Evolutionary conservation across 441 rosid species (phyloP).

Genomic region (Erodium trifolium): DNA sequence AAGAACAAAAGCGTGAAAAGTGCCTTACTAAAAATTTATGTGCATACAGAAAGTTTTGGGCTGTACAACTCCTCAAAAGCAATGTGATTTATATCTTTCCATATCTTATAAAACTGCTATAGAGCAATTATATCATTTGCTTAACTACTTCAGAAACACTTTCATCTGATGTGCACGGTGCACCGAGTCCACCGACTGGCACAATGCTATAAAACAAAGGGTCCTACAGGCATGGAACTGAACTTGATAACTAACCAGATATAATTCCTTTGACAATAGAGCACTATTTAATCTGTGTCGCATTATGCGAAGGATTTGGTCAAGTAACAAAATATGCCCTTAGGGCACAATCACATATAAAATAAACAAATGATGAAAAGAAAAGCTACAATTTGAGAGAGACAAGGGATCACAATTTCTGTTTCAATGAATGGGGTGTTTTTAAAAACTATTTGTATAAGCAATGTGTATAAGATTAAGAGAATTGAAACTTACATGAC

Average conservation of each 20-base stretch:
- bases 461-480: conserved; percentile 18
- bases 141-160: not conserved
- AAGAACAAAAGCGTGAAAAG: not conserved
- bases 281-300: not conserved
- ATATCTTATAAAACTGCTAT: not conserved
- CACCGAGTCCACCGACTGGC: not conserved
- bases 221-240: not conserved
- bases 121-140: not conserved
- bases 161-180: not conserved
- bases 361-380: too few relatives aligned
- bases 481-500: conserved; percentile 37
- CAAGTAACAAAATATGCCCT: too few relatives aligned
- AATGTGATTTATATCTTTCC: not conserved
- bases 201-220: not conserved
- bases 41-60: too few relatives aligned
- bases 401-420: not conserved
- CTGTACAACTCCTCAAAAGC: too few relatives aligned
- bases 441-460: not conserved
- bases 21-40: not conserved
- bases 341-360: too few relatives aligned
- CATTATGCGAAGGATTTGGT: not conserved
- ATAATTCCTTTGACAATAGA: not conserved
- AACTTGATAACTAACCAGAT: too few relatives aligned
- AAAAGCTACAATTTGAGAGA: not conserved
- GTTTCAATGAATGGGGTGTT: not conserved